Evolutionary conservation across 371 early-diverging fungal genomes (phyloP).

Genomic region (Mortierella sp.): DNA sequence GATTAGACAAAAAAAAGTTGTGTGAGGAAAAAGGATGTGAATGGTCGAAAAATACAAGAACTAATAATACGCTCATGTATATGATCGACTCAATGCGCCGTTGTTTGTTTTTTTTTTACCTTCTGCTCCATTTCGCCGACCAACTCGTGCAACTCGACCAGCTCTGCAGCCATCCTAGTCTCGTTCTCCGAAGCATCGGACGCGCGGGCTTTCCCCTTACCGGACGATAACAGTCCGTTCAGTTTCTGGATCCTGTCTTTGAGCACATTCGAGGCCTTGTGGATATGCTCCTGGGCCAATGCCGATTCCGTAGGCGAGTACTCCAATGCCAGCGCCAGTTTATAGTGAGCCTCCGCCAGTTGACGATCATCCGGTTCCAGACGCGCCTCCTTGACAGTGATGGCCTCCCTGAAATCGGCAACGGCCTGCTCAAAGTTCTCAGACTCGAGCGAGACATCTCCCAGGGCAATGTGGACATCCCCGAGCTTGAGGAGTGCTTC

Average conservation of each 20-base stretch:
- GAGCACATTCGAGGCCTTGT: constrained; percentile 69
- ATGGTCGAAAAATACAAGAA: too few relatives aligned
- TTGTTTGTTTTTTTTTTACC: constrained; percentile 27
- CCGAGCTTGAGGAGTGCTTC: constrained; percentile 75
- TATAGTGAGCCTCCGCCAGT: constrained; percentile 88
- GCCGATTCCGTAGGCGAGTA: constrained; percentile 63
- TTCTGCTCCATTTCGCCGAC: constrained; percentile 60
- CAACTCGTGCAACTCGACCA: constrained; percentile 57
- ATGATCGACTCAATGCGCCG: too few relatives aligned
- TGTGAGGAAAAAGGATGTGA: neutral
- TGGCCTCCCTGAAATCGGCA: constrained; percentile 78
- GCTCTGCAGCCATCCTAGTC: constrained; percentile 47
- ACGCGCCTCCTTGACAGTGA: constrained; percentile 74
- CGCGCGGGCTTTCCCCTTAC: constrained; percentile 60
- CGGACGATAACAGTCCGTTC: constrained; percentile 40
- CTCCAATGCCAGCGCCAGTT: constrained; percentile 80
- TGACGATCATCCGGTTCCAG: constrained; percentile 78
- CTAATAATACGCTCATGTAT: too few relatives aligned
- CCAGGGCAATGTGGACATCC: constrained; percentile 80
- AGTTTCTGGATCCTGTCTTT: constrained; percentile 62
- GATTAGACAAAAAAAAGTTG: neutral
- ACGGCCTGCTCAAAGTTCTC: constrained; percentile 90
- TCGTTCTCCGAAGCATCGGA: constrained; percentile 52
- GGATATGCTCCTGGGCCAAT: constrained; percentile 70
- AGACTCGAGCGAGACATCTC: constrained; percentile 90